These are phyloP conservation scores for Acarospora socialis DNA, from an alignment of 2,329 filamentous ascomycete genomes.

Conservation along the genomic window DNA sequence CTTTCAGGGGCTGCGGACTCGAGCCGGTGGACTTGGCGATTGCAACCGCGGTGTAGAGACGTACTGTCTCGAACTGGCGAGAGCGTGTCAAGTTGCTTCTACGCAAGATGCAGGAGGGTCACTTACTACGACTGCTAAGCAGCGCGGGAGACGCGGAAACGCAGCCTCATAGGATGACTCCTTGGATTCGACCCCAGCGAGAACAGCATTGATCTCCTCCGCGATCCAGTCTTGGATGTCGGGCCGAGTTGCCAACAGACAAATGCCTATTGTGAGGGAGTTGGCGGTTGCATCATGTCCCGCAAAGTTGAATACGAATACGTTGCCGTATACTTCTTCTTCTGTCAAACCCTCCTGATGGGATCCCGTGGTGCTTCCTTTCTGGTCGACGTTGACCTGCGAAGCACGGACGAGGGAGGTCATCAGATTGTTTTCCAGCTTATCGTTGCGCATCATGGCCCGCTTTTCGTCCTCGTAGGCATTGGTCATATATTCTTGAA, in stretches of 20 bases:
- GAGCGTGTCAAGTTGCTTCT: background rate
- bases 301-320: constrained; percentile 5
- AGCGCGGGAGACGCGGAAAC: constrained; percentile 2
- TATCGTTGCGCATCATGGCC: constrained; percentile 12
- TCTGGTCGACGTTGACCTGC: constrained; percentile 1
- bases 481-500: constrained; percentile 18
- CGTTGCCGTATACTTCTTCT: constrained; percentile 3
- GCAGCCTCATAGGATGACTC: constrained; percentile 1
- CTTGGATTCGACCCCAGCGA: background rate
- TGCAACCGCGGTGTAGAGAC: constrained; percentile 3
- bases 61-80: constrained; percentile 3
- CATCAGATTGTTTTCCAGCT: constrained; percentile 18
- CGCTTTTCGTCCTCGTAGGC: constrained; percentile 19
- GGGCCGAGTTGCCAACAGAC: constrained; percentile 1
- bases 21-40: constrained; percentile 5
- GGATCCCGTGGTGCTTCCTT: background rate
- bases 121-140: constrained; percentile 4
- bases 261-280: constrained; percentile 1
- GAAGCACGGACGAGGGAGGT: constrained; percentile 20
- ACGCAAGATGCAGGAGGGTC: background rate
- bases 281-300: constrained; percentile 5
- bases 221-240: constrained; percentile 5
- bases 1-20: background rate
- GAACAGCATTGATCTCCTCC: constrained; percentile 4
- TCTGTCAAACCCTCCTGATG: constrained; percentile 4